Evolutionary conservation across 805 yeast species (phyloP), one percentile per base, ranked within the genome.

Genomic region (Starmerella kuoi): DNA sequence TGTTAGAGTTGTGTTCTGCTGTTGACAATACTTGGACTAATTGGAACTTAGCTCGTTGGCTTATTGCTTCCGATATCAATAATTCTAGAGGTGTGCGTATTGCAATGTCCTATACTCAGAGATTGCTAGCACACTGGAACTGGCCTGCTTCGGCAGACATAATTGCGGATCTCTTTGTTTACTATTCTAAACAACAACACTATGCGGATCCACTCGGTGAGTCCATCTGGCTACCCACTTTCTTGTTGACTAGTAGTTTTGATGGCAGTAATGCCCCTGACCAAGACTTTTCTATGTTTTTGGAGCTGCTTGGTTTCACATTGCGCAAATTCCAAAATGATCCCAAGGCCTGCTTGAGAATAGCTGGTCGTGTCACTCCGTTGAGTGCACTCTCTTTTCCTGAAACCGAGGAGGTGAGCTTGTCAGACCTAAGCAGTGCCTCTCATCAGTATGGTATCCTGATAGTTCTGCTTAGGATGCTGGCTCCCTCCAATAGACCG

Each of bases 321-420:
- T 26, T 54, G 39, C 37, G 39, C 3, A 24, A 12, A 9, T 19
- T 43, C 12, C 4, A 9, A 2, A 18, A 28, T 11, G 46, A 41
- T 14, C 19, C 8, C 5, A 5, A 4, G 14, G 17, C 12, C 6
- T n/a, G 17, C 20, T 3, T 9, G 8, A 37, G 52, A 4, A 34
- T 53, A 7, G 45, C 44, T 3, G 49, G 51, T 24, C 38, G 54
- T 1, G 55, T 53, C 14, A 52, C 54, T 3, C 58, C 58, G 5
- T 30, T 50, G 19, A 46, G 49, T 15, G 32, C 48, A 1, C 35
- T 50, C 23, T 19, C 26, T 11, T 46, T 51, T n/a, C 54, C 54
- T 2, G 49, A 46, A 22, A 39, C 45, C 2, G 15, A 31, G 15
- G 44, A 40, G 7, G 41, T 53, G 6, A 31, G 41, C 18, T 32